Conservation (phyloP, 2,329 filamentous ascomycete species). For the Exophiala sp. region DNA sequence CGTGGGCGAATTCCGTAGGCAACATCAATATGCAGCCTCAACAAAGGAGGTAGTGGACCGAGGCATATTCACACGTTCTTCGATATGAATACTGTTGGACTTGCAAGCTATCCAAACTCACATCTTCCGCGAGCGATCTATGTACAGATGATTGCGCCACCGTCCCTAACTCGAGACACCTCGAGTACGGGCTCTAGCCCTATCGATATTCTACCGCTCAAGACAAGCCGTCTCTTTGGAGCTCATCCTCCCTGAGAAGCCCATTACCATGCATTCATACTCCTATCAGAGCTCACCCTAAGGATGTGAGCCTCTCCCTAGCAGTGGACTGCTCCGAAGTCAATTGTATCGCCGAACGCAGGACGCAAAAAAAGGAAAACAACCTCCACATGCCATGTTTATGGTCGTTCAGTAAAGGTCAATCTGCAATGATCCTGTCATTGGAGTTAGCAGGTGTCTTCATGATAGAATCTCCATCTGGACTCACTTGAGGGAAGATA, state of each 20-base stretch:
- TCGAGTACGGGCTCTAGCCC: too few relatives aligned
- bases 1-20: too few relatives aligned
- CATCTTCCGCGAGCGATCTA: background rate
- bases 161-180: background rate
- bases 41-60: background rate
- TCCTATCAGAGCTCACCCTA: too few relatives aligned
- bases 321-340: background rate
- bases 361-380: slow-evolving; percentile 6
- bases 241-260: too few relatives aligned
- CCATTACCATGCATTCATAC: too few relatives aligned
- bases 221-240: too few relatives aligned
- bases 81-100: background rate
- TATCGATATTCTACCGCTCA: too few relatives aligned
- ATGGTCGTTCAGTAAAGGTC: slow-evolving; percentile 57
- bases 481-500: slow-evolving; percentile 87
- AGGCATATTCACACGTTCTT: background rate
- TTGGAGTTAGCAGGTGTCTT: slow-evolving; percentile 16
- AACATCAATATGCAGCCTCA: too few relatives aligned
- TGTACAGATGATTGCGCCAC: background rate
- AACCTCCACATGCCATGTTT: slow-evolving; percentile 4
- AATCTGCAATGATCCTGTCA: slow-evolving; percentile 77
- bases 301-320: background rate
- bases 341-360: slow-evolving; percentile 14
- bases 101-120: background rate
- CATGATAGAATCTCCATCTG: background rate